A percentile compares a stretch with the other conserved stretches of the same genome.
Conservation (phyloP, 306 rosid species). For the Prunus mira region DNA sequence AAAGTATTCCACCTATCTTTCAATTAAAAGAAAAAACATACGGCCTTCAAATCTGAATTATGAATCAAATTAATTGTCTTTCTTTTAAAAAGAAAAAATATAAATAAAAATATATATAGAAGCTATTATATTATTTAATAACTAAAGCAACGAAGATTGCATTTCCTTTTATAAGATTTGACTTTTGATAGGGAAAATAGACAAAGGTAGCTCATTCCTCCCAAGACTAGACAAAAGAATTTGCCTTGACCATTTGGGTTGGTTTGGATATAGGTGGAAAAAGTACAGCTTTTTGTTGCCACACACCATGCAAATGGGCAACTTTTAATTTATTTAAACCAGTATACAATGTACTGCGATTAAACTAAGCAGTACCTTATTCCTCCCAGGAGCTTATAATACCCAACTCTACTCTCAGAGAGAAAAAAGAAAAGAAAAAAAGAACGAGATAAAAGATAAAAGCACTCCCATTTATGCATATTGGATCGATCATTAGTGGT, state of each 20-base stretch:
- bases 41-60: no score
- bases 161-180: neutral
- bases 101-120: neutral
- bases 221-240: neutral
- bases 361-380: no score
- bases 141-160: neutral
- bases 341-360: neutral
- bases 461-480: neutral
- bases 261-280: neutral
- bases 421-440: neutral
- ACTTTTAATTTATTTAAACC: neutral
- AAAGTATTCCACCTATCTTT: no score
- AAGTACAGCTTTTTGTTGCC: neutral
- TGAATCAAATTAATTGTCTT: no score
- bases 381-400: neutral
- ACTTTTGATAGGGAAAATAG: neutral
- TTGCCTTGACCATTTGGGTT: neutral
- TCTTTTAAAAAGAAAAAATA: no score
- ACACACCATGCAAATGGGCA: neutral
- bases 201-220: neutral
- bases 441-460: neutral
- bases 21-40: no score
- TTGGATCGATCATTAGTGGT: conserved; percentile 9
- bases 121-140: neutral
- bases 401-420: neutral